Base-by-base conservation (phyloP, 805 yeast genomes). In the Nakazawaea populi region DNA sequence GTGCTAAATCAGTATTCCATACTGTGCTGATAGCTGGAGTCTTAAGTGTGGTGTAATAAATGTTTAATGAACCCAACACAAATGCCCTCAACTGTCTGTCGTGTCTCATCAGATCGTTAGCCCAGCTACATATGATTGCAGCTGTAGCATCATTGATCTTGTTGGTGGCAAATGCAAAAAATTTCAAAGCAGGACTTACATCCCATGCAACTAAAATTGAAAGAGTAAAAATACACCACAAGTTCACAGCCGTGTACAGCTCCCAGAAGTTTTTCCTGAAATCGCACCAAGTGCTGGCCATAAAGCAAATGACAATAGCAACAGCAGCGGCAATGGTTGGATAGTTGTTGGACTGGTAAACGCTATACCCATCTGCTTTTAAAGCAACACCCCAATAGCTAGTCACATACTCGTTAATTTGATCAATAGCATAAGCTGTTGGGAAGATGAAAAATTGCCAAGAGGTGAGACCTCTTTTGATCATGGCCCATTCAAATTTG, bases 401-500 rank as follows among this genome's bases (percentile, higher is more conserved):
- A 60, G 76, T 76, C 49, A 73, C 72, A 54, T 73, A 74, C 49
- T 73, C 75, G 54, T 80, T 80, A 8, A 48, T 38, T 43, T 48
- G 51, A 41, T 48, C 38, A 38, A 48, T 37, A 39, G 36, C 30
- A 40, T 50, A 50, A 27, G 39, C 45, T n/a, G 45, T 56, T 12
- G 79, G 72, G 54, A 80, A 77, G 41, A 76, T 59, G 68, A 77
- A 81, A 75, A 75, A 75, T 58, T 77, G 82, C 85, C 85, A 82
- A 44, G 74, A 68, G 4, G 72, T 71, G 40, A 75, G 51, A 2
- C 77, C 80, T 58, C 79, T 69, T 49, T 70, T 72, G 42, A 76
- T 40, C 52, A 75, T 61, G 56, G 71, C 56, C 52, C 51, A 51
- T 42, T 60, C 61, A 32, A 60, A 27, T 47, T 52, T 52, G 36